phyloP scores from a whole-genome alignment of 179 eudicot genomes.

The Patellifolia procumbens region DNA sequence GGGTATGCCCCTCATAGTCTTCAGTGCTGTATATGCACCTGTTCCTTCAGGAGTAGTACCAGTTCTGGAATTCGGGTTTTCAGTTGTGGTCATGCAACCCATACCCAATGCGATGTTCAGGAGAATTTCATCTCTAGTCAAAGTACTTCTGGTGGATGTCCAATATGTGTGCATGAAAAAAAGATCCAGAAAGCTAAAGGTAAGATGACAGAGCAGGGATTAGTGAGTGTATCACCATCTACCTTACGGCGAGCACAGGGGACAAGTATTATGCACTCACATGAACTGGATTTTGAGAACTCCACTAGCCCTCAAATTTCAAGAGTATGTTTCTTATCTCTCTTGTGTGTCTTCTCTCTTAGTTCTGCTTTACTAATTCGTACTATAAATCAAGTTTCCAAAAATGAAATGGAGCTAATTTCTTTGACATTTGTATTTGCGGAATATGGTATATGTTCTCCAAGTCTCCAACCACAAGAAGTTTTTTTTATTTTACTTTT shows the following conservation, averaged over 20 bases:
- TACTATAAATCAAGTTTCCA: background rate
- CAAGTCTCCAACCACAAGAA: too few relatives aligned
- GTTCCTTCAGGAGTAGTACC: slow-evolving; percentile 56
- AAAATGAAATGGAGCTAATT: background rate
- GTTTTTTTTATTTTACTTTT: too few relatives aligned
- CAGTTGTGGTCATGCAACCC: slow-evolving; percentile 87
- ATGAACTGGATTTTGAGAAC: slow-evolving; percentile 66
- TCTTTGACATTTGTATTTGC: background rate
- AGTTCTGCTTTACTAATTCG: background rate
- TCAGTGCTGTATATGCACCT: slow-evolving; percentile 74
- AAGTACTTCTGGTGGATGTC: slow-evolving; percentile 64
- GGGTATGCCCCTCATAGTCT: slow-evolving; percentile 77
- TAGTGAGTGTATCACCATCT: slow-evolving; percentile 48
- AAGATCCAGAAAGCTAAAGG: slow-evolving; percentile 52
- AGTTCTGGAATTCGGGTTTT: slow-evolving; percentile 72
- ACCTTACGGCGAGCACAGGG: slow-evolving; percentile 49
- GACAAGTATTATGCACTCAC: slow-evolving; percentile 35
- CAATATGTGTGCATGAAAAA: slow-evolving; percentile 75
- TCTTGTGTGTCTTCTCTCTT: background rate
- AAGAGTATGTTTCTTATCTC: slow-evolving; percentile 50
- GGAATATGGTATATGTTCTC: background rate
- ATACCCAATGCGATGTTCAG: slow-evolving; percentile 67
- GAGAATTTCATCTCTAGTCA: slow-evolving; percentile 55
- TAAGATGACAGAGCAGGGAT: slow-evolving; percentile 57
- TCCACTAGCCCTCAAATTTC: slow-evolving; percentile 48